phyloP scores from a whole-genome alignment of 129 eudicot genomes.

The Daucus carota region DH1_v3.0 NC_030385.2:34262501-34263000 shows the following conservation, averaged over 20 bases:
- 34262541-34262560: constrained; percentile 51
- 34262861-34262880: neutral
- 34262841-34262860: neutral
- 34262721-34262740: no score
- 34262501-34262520: constrained; percentile 68
- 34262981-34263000: neutral
- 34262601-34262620: constrained; percentile 80
- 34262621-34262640: constrained; percentile 80
- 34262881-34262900: neutral
- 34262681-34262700: neutral
- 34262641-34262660: constrained; percentile 73
- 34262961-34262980: neutral
- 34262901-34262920: neutral
- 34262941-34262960: neutral
- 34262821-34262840: neutral
- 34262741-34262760: neutral
- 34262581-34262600: constrained; percentile 63
- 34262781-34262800: neutral
- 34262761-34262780: neutral
- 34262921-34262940: neutral
- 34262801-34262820: neutral
- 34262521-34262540: constrained; percentile 55
- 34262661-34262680: constrained; percentile 14
- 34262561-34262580: constrained; percentile 49
- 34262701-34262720: neutral